Evolutionary conservation across 495 filamentous ascomycete genomes (phyloP), one percentile per base, ranked within the genome.

Genomic region (Penicillium bialowiezense): DNA sequence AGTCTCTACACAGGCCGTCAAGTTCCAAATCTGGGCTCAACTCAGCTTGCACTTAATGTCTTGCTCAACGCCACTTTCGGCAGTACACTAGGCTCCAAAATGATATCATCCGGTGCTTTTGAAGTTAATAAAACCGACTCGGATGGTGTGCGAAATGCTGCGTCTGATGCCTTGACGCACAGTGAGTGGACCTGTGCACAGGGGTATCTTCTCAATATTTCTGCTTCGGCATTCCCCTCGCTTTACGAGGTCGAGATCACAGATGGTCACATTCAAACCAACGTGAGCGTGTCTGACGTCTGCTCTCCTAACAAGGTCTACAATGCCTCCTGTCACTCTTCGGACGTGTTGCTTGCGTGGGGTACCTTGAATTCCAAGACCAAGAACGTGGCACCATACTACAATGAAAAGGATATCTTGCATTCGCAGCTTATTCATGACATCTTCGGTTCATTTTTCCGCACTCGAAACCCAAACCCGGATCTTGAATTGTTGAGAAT

Each of bases 321-420:
- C 51, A 65, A 64, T 35, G 62, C 65, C 1, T 60, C 56, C 6
- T 69, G 65, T 41, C 65, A 69, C 36, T 24, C 60, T 7, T 42
- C 63, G 5, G 63, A 69, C 19, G 55, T 63, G 7, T 51, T 69
- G 1, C 63, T 56, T 6, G 54, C 54, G 21, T 69, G 65, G 65
- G 63, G 63, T 3, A 66, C 56, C 0, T 44, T 69, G 7, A 66
- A 69, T 33, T 48, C 48, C 48, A 66, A 66, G 34, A 62, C 63
- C 13, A 18, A 55, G n/a, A 40, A 58, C 18, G 65, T 66, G 3
- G 39, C 34, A 14, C 58, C 63, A 0, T 69, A 69, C 39, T 63
- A 59, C 24, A 21, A 43, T 39, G 18, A 43, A 7, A 3, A 32
- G 1, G 63, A 64, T 40, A 47, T 62, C 12, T 35, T 31, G 1